Evolutionary conservation across 1,139 yeast genomes (phyloP), one percentile per base, ranked within the genome.

Genomic region (Debaryomyces robertsiae): DNA sequence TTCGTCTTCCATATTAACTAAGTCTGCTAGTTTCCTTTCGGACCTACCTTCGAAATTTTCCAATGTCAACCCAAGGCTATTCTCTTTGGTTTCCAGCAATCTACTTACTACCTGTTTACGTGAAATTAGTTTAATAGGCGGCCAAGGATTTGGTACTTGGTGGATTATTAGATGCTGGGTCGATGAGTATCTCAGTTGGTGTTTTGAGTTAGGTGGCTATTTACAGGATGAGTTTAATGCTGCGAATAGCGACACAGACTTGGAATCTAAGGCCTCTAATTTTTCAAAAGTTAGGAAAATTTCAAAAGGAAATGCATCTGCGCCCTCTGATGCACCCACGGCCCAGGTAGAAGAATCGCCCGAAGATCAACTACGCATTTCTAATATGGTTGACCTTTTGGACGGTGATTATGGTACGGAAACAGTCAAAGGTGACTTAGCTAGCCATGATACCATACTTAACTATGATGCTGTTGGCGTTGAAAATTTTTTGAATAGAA

Each of bases 91-190:
- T 39, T 63, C 79, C 34, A 75, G 79, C 32, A 77, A 82, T 10
- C 58, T 83, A 4, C 64, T 81, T 38, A 81, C 87, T 3, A 73
- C 82, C n/a, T 79, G 83, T n/a, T 61, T 83, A 29, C 66, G 87
- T 42, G 87, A 82, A 49, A 77, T 84, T 43, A 77, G 83, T 38
- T 65, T 79, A 43, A 64, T 67, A 22, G 81, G 84, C 2, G 84
- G 84, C 3, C 75, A 73, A 38, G 77, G 83, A 2, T 84, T 85
- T 58, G 84, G 83, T 9, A 79, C 83, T 1, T 85, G 94, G 91
- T 85, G 91, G 90, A 75, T 79, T 27, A 72, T 85, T 10, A 68
- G 86, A 42, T 82, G 89, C 57, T 86, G 94, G 91, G 68, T 82
- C 6, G 88, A 82, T 54, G 93, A 84, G 54, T 84, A 81, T 74